A percentile compares a stretch with the other conserved stretches of the same genome.
Evolutionary conservation across 257 asterid genomes (phyloP).

Genomic region (Verbascum thapsus): DNA sequence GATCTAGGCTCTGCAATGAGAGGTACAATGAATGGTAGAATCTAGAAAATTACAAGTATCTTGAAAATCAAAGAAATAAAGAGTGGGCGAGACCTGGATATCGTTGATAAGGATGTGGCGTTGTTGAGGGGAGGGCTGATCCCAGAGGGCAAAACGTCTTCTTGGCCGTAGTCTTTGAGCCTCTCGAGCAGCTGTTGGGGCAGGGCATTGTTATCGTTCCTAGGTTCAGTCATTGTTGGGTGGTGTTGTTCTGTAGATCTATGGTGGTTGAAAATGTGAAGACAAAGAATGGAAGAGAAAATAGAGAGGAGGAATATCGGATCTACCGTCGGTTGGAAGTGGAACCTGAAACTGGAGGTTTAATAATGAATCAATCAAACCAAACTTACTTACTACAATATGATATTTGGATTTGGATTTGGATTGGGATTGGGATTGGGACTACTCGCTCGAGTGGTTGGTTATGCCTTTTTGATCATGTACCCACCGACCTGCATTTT

Average conservation of each 20-base stretch:
- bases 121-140: constrained; percentile 73
- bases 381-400: not conserved
- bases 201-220: constrained; percentile 42
- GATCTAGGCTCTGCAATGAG: constrained; percentile 92
- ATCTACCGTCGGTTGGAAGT: too few species aligned
- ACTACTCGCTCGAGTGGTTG: constrained; percentile 42
- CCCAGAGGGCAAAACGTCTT: constrained; percentile 88
- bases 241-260: too few species aligned
- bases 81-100: constrained; percentile 70
- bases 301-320: too few species aligned
- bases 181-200: constrained; percentile 89
- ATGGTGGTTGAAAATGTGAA: too few species aligned
- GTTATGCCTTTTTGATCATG: constrained; percentile 34
- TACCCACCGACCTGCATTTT: constrained; percentile 24
- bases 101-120: constrained; percentile 76
- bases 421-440: too few species aligned
- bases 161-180: constrained; percentile 96
- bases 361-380: not conserved
- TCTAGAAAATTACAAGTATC: constrained; percentile 16
- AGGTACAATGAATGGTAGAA: constrained; percentile 20
- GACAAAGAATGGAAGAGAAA: too few species aligned
- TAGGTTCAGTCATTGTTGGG: constrained; percentile 58
- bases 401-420: too few species aligned
- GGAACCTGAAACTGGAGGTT: too few species aligned
- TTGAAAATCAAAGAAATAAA: constrained; percentile 14